These are phyloP conservation scores for Paraphaeosphaeria minitans DNA, from an alignment of 2,329 filamentous ascomycete genomes.

Conservation along the genomic window DNA sequence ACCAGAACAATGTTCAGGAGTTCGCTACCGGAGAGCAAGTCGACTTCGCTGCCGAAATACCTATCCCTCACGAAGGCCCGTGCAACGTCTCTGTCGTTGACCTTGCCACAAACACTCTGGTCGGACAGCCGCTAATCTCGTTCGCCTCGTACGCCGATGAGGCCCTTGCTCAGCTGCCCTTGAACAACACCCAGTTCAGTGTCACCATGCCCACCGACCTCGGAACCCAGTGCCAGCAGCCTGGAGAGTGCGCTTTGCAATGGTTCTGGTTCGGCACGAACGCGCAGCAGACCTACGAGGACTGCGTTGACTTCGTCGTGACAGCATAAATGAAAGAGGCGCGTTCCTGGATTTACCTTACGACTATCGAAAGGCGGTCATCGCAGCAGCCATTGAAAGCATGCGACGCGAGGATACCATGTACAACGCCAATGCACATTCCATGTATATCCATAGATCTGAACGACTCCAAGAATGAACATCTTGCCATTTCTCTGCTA, in stretches of 20 bases:
- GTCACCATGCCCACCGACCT: conserved; percentile 59
- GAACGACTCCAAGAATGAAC: not conserved
- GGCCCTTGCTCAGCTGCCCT: conserved; percentile 41
- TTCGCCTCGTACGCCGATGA: conserved; percentile 36
- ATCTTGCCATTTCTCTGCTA: not conserved
- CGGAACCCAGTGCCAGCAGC: conserved; percentile 49
- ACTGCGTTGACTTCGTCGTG: conserved; percentile 61
- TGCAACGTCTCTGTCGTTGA: conserved; percentile 66
- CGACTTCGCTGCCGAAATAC: conserved; percentile 52
- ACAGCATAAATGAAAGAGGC: conserved; percentile 8
- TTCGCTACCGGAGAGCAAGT: conserved; percentile 56
- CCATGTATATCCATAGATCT: conserved; percentile 4
- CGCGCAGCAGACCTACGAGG: conserved; percentile 65
- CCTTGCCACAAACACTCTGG: conserved; percentile 57
- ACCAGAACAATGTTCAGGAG: conserved; percentile 56
- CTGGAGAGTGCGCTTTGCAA: conserved; percentile 61
- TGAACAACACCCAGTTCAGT: conserved; percentile 55
- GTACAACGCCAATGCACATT: not conserved
- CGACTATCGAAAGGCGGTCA: not conserved
- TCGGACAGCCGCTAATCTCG: conserved; percentile 48
- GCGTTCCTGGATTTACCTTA: not conserved
- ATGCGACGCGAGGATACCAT: not conserved
- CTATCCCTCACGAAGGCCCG: conserved; percentile 59
- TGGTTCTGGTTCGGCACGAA: conserved; percentile 65
- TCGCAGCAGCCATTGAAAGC: not conserved